A percentile compares a stretch with the other conserved stretches of the same genome.
phyloP scores from a whole-genome alignment of 129 eudicot genomes.

The Ambrosia artemisiifolia region DNA sequence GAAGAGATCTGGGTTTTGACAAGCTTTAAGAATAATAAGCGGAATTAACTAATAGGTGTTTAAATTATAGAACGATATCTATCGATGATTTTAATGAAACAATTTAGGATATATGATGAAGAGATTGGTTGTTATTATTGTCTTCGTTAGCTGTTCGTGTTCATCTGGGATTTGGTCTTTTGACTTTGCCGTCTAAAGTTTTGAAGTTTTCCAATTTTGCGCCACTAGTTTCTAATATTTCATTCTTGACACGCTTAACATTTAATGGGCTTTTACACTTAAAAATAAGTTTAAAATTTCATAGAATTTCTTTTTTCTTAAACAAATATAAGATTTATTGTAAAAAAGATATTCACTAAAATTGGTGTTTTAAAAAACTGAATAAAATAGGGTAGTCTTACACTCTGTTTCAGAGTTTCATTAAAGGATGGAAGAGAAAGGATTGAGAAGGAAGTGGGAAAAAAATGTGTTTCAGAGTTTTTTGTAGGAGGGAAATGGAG shows the following conservation, averaged over 20 bases:
- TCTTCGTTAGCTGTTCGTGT: neutral
- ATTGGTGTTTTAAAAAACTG: too few species aligned
- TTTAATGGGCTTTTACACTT: too few species aligned
- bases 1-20: constrained; percentile 4
- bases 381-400: too few species aligned
- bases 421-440: too few species aligned
- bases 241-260: neutral
- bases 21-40: neutral
- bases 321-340: too few species aligned
- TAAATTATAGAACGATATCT: neutral
- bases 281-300: too few species aligned
- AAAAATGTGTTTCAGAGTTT: too few species aligned
- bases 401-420: too few species aligned
- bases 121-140: neutral
- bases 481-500: too few species aligned
- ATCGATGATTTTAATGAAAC: neutral
- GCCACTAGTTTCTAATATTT: neutral
- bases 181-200: constrained; percentile 4
- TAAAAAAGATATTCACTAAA: too few species aligned
- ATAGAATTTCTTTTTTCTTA: too few species aligned
- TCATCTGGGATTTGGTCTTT: constrained; percentile 8
- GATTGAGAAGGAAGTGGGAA: too few species aligned
- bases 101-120: neutral
- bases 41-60: neutral
- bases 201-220: neutral